Evolutionary conservation across 2,329 filamentous ascomycete species (phyloP).

Genomic region (Didymella segeticola): DNA sequence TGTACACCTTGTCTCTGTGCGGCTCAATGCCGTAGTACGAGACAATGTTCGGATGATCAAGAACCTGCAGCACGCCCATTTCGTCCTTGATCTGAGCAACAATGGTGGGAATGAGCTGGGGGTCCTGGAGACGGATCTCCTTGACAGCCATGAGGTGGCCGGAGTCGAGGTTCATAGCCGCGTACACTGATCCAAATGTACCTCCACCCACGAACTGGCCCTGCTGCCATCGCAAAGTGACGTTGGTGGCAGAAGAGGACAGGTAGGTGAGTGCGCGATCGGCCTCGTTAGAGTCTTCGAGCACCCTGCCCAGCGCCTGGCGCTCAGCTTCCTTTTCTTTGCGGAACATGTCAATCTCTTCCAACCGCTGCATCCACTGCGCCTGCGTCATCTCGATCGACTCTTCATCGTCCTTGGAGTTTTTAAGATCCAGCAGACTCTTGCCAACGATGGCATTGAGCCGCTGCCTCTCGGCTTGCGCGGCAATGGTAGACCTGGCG

Average conservation of each 20-base stretch:
- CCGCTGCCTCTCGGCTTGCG: conserved; percentile 89
- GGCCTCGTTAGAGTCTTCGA: conserved; percentile 94
- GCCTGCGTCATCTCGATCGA: conserved; percentile 76
- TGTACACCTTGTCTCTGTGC: conserved; percentile 98
- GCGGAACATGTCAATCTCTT: conserved; percentile 77
- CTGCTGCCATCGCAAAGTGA: conserved; percentile 96
- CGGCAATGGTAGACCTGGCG: conserved; percentile 88
- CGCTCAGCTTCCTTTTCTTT: conserved; percentile 83
- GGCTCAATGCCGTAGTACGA: conserved; percentile 98
- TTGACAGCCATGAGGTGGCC: conserved; percentile 98
- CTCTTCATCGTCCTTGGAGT: conserved; percentile 80
- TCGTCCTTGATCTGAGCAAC: conserved; percentile 94
- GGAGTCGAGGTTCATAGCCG: conserved; percentile 94
- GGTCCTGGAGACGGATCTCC: conserved; percentile 95
- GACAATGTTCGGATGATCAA: conserved; percentile 97
- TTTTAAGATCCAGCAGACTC: conserved; percentile 78
- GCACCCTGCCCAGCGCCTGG: conserved; percentile 84
- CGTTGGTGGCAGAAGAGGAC: conserved; percentile 91
- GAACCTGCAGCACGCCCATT: conserved; percentile 92
- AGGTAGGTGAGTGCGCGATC: conserved; percentile 93
- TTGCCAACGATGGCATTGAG: conserved; percentile 81
- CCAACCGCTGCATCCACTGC: conserved; percentile 75
- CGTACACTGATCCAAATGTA: conserved; percentile 97
- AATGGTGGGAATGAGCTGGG: conserved; percentile 92
- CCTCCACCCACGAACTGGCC: conserved; percentile 97